Base-by-base conservation (phyloP, 2,329 filamentous ascomycete genomes). In the Colletotrichum simmondsii region DNA sequence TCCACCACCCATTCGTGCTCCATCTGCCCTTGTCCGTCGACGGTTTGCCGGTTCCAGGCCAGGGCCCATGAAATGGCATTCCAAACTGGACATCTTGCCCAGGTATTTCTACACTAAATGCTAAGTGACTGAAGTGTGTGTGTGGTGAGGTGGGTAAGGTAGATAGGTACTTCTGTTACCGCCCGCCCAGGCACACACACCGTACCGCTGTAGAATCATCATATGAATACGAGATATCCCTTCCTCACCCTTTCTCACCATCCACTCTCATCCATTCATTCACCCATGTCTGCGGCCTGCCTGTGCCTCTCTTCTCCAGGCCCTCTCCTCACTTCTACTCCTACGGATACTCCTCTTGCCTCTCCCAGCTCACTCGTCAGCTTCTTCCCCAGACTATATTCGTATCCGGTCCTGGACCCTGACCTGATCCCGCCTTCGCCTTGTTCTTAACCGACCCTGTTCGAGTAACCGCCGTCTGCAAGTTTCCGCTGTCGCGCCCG, bases 141-240 rank as follows among this genome's bases (percentile, higher is more conserved):
- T 42, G 37, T 42, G 37, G 16, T 42, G 37, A 49, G 42, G 42
- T 49, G 42, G 42, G 7, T 49, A 49, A 49, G 42, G 42, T 49
- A 42, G 19, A 19, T 65, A 19, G 30, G 30, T 65, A 42, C 52
- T 52, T 57, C 24, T 52, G 16, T 72, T 67, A 56, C 68, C 63
- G 70, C 70, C 65, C 58, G 65, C 46, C 37, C 37, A 42, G 37
- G 37, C 58, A 10, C 10, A 26, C 24, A 19, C 16, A 35, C 32
- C 11, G 26, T n/a, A 32, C 26, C 62, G 49, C 52, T 65, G 35
- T 46, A 65, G 62, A 71, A 70, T 73, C 59, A 65, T 65, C 66
- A 70, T 71, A 73, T 65, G 71, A 73, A 73, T 71, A 73, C 71
- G 71, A 73, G 71, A 28, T 70, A n/a, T 49, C 42, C 59, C 42